Evolutionary conservation across 176 grass and related monocot genomes (phyloP).

Genomic region (Carex littledalei): DNA sequence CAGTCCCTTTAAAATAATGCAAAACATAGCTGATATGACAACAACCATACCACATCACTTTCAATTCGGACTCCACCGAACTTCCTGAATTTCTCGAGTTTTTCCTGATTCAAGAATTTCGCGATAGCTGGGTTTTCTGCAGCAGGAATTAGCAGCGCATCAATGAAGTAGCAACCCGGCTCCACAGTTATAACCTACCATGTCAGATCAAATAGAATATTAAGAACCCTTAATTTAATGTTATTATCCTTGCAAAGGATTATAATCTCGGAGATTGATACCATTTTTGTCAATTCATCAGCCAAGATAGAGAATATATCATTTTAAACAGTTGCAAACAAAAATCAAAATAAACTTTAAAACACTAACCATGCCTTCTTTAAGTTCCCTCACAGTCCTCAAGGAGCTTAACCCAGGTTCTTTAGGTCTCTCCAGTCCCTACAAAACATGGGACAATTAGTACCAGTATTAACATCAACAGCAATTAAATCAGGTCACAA

Average conservation of each 20-base stretch:
- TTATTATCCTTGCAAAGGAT: background rate
- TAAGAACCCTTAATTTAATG: constrained; percentile 10
- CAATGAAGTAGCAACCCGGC: constrained; percentile 94
- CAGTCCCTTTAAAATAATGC: background rate
- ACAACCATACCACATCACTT: constrained; percentile 77
- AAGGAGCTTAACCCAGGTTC: constrained; percentile 77
- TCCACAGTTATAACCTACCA: constrained; percentile 94
- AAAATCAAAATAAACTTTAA: constrained; percentile 19
- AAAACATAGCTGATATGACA: background rate
- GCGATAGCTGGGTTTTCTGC: constrained; percentile 46
- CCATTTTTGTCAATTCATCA: background rate
- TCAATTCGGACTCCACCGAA: constrained; percentile 94
- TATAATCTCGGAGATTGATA: constrained; percentile 5
- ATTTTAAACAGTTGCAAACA: constrained; percentile 1
- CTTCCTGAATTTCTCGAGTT: constrained; percentile 57
- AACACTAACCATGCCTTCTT: constrained; percentile 84
- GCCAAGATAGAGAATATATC: background rate
- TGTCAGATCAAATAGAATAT: constrained; percentile 22
- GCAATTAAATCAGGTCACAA: background rate
- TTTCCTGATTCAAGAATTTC: constrained; percentile 69
- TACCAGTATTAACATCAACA: background rate
- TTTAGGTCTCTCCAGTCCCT: constrained; percentile 84
- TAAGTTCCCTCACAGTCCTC: constrained; percentile 59
- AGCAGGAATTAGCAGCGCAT: constrained; percentile 51
- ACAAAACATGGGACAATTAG: constrained; percentile 16